Conservation (phyloP, 345 rosid genomes). For the Litchi chinensis region DNA sequence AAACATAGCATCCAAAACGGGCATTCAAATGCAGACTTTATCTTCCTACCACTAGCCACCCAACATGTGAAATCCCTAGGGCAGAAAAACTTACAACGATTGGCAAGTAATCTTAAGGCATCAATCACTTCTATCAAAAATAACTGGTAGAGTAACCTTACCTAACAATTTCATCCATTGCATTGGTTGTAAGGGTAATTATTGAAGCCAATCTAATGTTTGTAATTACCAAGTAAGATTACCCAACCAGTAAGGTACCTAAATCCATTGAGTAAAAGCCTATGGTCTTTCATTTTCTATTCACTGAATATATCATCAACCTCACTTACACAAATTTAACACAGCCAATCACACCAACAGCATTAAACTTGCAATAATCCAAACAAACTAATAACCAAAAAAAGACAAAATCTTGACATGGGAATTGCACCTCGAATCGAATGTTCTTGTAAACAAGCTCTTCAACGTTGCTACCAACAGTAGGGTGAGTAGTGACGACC, state of each 20-base stretch:
- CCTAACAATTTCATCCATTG: background rate
- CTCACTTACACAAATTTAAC: background rate
- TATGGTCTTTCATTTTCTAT: background rate
- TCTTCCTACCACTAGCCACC: background rate
- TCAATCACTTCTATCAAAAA: background rate
- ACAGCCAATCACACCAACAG: background rate
- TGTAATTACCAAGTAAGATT: too few species aligned
- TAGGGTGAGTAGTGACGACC: constrained; percentile 96
- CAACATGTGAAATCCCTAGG: background rate
- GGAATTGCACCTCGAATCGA: constrained; percentile 69
- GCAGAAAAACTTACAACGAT: background rate
- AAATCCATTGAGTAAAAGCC: too few species aligned
- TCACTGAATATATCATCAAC: background rate
- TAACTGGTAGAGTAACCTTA: background rate
- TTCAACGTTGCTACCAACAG: constrained; percentile 95
- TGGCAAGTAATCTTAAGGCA: background rate
- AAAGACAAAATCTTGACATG: background rate
- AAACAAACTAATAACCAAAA: background rate
- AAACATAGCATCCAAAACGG: background rate
- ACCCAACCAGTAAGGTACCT: too few species aligned
- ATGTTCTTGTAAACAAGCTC: constrained; percentile 97
- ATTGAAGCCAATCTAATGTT: too few species aligned
- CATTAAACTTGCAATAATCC: background rate
- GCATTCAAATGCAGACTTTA: background rate
- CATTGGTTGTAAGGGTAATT: too few species aligned